Percentiles rank a stretch among this genome's conserved stretches.
Conservation (phyloP, 192 early-diverging fungal genomes). For the Coemansia sp. region DNA sequence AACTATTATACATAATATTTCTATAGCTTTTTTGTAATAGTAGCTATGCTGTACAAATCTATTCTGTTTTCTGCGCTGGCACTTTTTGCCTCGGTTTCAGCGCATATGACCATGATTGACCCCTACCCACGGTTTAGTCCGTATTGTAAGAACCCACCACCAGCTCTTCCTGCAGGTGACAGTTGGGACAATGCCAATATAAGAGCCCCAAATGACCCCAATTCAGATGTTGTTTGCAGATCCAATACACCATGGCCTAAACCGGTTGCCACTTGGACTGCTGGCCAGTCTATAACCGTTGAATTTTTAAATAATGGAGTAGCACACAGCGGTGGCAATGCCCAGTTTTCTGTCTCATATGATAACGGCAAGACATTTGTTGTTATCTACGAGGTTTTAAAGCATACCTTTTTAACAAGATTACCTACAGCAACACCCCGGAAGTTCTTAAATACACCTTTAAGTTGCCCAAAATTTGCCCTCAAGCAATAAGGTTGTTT, state of each 20-base stretch:
- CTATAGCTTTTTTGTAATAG: too few relatives aligned
- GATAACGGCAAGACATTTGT: conserved; percentile 62
- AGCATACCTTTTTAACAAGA: conserved; percentile 30
- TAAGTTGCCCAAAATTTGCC: conserved; percentile 50
- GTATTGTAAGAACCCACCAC: conserved; percentile 28
- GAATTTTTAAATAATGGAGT: conserved; percentile 42
- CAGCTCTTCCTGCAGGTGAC: conserved; percentile 44
- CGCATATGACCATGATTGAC: conserved; percentile 37
- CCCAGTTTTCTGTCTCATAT: conserved; percentile 66
- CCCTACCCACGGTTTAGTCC: conserved; percentile 46
- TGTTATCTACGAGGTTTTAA: conserved; percentile 52
- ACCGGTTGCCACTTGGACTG: conserved; percentile 45
- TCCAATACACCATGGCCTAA: conserved; percentile 26
- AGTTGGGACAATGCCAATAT: conserved; percentile 32
- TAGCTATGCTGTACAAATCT: neutral
- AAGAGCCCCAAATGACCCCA: conserved; percentile 34
- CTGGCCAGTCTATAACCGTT: conserved; percentile 51
- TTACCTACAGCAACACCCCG: conserved; percentile 4
- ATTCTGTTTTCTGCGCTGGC: conserved; percentile 5
- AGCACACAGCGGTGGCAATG: conserved; percentile 65
- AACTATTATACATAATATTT: too few relatives aligned
- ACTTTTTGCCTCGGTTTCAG: conserved; percentile 1
- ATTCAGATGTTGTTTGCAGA: conserved; percentile 27
- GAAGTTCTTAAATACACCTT: conserved; percentile 29
- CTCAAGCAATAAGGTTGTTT: conserved; percentile 44